Base-by-base conservation (phyloP, 208 protist genomes). In the Leptomonas seymouri region DNA sequence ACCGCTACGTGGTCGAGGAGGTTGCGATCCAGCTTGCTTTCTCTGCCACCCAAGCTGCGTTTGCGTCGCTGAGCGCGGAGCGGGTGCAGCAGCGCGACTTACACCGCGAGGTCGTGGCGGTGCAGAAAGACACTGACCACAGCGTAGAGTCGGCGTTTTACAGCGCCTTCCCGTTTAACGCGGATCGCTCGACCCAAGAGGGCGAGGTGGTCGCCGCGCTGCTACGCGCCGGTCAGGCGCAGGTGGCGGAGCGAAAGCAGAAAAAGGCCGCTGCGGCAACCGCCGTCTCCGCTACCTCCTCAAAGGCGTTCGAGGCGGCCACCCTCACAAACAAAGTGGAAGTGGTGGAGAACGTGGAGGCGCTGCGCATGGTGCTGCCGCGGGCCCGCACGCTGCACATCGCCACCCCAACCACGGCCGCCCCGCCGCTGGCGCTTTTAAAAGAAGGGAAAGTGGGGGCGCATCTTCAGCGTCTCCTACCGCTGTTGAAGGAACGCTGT, bases 1-100 rank as follows among this genome's bases (percentile, higher is more conserved):
- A 90, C 25, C 76, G 83, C 16, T 97, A 87, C 77, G 68, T 95
- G 30, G 76, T 96, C 36, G 94, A 97, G 73, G 80, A 91, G 56
- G 81, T 86, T 45, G 84, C 89, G 0, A 39, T 97, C 31, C 93
- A 97, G 74, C 62, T 95, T 48, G 80, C 76, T 27, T 95, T 97
- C 69, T 91, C 82, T 30, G 90, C 90, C 9, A 93, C 88, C 34
- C 93, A 97, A 70, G 84, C 77, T 27, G 81, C 85, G 55, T 89
- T 94, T 53, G 74, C 77, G 50, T 70, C 80, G 30, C 74, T 97
- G 39, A 84, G 64, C 41, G 81, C 84, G 34, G 63, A 70, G 56
- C 86, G 90, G 2, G 88, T 92, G 59, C 75, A 75, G 48, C 56
- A 90, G 63, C 83, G 78, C 28, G 80, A 85, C 51, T 48, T 93